These are phyloP conservation scores for Alternaria incomplexa DNA, from an alignment of 2,329 filamentous ascomycete genomes.

Conservation along the genomic window DNA sequence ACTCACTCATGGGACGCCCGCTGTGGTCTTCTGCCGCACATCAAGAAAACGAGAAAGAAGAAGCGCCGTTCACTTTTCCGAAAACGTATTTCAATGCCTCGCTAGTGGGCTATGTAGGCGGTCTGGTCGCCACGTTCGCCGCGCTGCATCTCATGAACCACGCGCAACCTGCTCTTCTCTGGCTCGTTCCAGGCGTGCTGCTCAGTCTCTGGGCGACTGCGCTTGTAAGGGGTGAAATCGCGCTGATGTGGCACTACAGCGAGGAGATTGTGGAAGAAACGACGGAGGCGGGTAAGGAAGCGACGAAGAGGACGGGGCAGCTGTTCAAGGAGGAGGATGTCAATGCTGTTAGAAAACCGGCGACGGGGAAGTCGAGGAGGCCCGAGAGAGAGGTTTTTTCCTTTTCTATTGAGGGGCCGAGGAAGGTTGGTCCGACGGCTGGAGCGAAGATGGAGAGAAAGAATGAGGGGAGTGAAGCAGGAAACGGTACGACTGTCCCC, in stretches of 20 bases:
- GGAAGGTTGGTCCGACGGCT: conserved; percentile 26
- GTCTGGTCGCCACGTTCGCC: conserved; percentile 76
- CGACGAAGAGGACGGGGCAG: conserved; percentile 12
- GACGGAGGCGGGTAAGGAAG: not conserved
- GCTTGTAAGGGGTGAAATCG: conserved; percentile 71
- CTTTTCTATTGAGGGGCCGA: conserved; percentile 44
- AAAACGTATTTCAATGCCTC: conserved; percentile 87
- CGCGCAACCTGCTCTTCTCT: conserved; percentile 88
- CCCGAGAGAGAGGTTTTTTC: conserved; percentile 42
- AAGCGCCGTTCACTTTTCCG: conserved; percentile 62
- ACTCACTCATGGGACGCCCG: conserved; percentile 39
- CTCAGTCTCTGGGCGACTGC: conserved; percentile 77
- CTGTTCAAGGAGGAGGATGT: conserved; percentile 7
- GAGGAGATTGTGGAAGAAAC: conserved; percentile 61
- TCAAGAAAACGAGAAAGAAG: conserved; percentile 11
- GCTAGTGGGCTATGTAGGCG: conserved; percentile 75
- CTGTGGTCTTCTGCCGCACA: conserved; percentile 22
- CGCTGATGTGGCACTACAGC: conserved; percentile 79
- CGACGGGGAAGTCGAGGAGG: conserved; percentile 18
- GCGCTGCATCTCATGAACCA: conserved; percentile 80
- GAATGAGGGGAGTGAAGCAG: not conserved
- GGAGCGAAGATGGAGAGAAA: not conserved
- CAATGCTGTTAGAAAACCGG: not conserved
- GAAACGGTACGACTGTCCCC: not conserved
- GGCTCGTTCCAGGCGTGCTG: conserved; percentile 87